Evolutionary conservation across 225 moss, liverwort and hornwort species (phyloP).

Genomic region (Pseudisothecium myosuroides): DNA sequence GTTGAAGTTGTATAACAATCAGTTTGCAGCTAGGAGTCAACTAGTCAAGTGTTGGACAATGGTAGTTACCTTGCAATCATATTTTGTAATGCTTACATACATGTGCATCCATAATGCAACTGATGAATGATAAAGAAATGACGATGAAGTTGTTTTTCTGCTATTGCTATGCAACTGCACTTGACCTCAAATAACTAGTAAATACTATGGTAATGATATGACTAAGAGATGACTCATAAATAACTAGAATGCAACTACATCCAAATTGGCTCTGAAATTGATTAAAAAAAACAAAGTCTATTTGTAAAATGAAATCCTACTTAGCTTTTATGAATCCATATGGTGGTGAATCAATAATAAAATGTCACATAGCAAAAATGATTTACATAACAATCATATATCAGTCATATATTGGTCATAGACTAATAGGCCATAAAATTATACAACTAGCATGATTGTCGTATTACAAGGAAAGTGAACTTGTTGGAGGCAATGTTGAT

Average conservation of each 20-base stretch:
- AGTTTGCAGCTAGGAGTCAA: fast-evolving
- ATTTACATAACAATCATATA: neutral
- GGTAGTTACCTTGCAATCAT: fast-evolving
- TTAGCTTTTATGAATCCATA: neutral
- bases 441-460: neutral
- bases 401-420: neutral
- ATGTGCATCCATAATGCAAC: neutral
- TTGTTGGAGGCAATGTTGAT: fast-evolving
- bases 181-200: neutral
- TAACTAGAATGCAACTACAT: neutral
- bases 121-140: neutral
- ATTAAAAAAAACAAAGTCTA: too few species aligned
- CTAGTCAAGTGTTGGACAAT: neutral
- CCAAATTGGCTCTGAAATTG: neutral
- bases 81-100: neutral
- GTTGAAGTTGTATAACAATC: neutral
- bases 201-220: neutral
- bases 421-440: neutral
- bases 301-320: too few species aligned
- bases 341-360: neutral
- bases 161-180: too few species aligned
- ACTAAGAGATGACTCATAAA: neutral
- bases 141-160: neutral
- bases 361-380: neutral
- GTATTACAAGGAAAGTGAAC: neutral